A percentile compares a stretch with the other conserved stretches of the same genome.
Evolutionary conservation across 140 eudicot species (phyloP).

Genomic region (Oenanthe javanica): DNA sequence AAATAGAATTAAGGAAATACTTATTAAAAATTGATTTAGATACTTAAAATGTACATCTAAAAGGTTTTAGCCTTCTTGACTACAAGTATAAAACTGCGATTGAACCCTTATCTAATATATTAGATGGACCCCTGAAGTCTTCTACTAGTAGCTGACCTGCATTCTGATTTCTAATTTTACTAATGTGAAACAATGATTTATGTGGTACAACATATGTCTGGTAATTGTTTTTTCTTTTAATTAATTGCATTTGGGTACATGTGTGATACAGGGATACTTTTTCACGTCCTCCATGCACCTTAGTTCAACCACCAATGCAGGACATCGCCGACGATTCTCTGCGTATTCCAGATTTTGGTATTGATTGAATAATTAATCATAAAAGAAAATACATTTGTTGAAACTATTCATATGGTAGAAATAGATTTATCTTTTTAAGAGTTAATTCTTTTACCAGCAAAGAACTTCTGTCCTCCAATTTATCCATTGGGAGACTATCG

Average conservation of each 20-base stretch:
- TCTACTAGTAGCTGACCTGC: background rate
- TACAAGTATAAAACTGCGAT: background rate
- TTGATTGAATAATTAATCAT: background rate
- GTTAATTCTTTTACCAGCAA: constrained; percentile 39
- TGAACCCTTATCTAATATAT: background rate
- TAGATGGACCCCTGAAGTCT: background rate
- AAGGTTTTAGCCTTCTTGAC: background rate
- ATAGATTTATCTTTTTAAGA: background rate
- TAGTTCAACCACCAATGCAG: constrained; percentile 79
- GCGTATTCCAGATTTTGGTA: constrained; percentile 84
- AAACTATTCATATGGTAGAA: background rate
- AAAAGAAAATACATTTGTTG: background rate
- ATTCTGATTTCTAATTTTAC: background rate
- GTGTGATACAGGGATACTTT: constrained; percentile 71
- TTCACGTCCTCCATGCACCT: constrained; percentile 89
- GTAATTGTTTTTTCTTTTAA: background rate
- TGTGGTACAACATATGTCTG: background rate
- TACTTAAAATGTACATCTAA: background rate
- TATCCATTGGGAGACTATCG: constrained; percentile 77
- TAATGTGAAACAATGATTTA: background rate
- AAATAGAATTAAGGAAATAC: background rate
- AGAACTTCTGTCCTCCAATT: constrained; percentile 79
- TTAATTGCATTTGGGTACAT: constrained; percentile 1
- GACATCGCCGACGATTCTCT: constrained; percentile 39
- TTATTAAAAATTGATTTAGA: background rate